Evolutionary conservation across 192 early-diverging fungal species (phyloP).

Genomic region (Gigaspora rosea): DNA sequence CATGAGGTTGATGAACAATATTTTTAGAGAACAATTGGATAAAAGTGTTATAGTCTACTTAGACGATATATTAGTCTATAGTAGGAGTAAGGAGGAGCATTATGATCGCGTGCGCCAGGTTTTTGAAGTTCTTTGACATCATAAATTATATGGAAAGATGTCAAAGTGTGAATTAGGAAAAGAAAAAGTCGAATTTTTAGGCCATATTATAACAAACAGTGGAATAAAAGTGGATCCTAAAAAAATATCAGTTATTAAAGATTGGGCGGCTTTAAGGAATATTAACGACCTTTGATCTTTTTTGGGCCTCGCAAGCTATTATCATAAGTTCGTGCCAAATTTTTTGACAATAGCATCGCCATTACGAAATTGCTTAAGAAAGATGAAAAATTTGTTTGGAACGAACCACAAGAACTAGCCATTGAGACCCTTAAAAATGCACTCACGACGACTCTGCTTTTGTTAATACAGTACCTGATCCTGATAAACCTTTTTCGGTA

Average conservation of each 20-base stretch:
- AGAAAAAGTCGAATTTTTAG: constrained; percentile 33
- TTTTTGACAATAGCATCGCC: constrained; percentile 30
- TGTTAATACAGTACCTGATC: constrained; percentile 40
- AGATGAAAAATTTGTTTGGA: constrained; percentile 31
- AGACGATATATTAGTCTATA: constrained; percentile 46
- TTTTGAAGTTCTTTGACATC: constrained; percentile 28
- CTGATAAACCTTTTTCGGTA: constrained; percentile 27
- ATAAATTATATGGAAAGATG: constrained; percentile 34
- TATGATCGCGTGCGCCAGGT: not conserved
- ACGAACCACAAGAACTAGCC: constrained; percentile 7
- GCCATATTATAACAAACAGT: constrained; percentile 33
- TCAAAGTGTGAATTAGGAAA: constrained; percentile 33
- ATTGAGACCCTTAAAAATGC: constrained; percentile 38
- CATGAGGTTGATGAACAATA: constrained; percentile 50
- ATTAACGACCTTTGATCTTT: constrained; percentile 33
- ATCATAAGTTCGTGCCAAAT: constrained; percentile 35
- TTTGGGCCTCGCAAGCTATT: constrained; percentile 40
- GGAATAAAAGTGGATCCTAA: constrained; percentile 33
- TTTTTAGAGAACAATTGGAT: constrained; percentile 45
- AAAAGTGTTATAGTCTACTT: constrained; percentile 41
- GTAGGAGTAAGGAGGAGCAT: constrained; percentile 27
- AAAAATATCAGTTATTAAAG: constrained; percentile 35
- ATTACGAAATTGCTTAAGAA: constrained; percentile 36
- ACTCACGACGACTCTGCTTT: constrained; percentile 36
- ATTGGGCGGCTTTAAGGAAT: constrained; percentile 36